phyloP scores from a whole-genome alignment of 306 rosid species.

The Ceratonia siliqua region DNA sequence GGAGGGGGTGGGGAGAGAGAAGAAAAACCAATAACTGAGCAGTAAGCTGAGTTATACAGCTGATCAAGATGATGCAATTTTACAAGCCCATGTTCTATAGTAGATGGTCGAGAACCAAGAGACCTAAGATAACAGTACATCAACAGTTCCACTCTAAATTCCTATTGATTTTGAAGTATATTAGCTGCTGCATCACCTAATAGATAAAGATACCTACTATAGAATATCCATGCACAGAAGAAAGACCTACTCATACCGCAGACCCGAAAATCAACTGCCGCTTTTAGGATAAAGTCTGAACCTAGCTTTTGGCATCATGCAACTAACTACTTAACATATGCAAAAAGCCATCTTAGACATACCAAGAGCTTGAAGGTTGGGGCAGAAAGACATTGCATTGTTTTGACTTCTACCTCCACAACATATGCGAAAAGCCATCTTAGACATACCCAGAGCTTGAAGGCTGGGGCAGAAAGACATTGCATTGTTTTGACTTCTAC shows the following conservation, averaged over 20 bases:
- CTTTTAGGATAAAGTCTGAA: not conserved
- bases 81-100: not conserved
- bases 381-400: slow-evolving; percentile 14
- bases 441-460: slow-evolving; percentile 7
- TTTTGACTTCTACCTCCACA: not conserved
- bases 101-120: not conserved
- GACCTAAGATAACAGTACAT: not conserved
- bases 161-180: not conserved
- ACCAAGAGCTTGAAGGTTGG: slow-evolving; percentile 8
- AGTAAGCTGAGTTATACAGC: not conserved
- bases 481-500: slow-evolving; percentile 2
- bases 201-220: not conserved
- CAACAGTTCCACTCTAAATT: not conserved
- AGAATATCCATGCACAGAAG: not conserved
- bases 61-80: slow-evolving; percentile 11
- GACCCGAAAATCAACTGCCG: not conserved
- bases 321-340: not conserved
- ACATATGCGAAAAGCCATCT: slow-evolving; percentile 6
- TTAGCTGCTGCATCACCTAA: not conserved
- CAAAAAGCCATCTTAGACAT: slow-evolving; percentile 1
- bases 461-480: slow-evolving; percentile 7
- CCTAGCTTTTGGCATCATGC: slow-evolving; percentile 14
- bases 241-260: not conserved
- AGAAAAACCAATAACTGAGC: not conserved
- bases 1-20: not conserved